phyloP scores from a whole-genome alignment of 352 stramenopile genomes.

The Plasmopara halstedii region DNA sequence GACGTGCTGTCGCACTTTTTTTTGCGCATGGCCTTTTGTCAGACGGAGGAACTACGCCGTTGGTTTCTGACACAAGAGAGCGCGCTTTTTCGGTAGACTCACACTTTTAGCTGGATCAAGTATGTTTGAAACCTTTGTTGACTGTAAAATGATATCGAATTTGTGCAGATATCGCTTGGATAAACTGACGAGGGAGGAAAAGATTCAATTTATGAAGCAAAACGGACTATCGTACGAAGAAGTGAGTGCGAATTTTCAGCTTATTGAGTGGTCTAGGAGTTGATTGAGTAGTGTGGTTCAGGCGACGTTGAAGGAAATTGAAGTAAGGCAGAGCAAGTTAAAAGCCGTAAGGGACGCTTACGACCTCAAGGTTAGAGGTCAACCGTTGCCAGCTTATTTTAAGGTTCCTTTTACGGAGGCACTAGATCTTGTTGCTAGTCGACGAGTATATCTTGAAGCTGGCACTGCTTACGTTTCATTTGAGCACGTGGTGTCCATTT shows the following conservation, averaged over 20 bases:
- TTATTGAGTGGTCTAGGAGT: neutral
- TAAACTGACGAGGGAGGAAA: constrained; percentile 85
- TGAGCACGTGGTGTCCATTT: constrained; percentile 91
- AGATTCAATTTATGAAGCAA: constrained; percentile 82
- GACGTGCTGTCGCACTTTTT: constrained; percentile 97
- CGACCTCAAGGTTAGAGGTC: constrained; percentile 38
- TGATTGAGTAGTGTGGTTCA: constrained; percentile 7
- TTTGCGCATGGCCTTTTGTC: constrained; percentile 95
- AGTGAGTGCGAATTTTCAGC: constrained; percentile 7
- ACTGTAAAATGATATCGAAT: constrained; percentile 4
- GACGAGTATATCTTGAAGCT: constrained; percentile 91
- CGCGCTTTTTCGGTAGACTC: constrained; percentile 84
- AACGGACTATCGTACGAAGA: constrained; percentile 78
- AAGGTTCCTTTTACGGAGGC: constrained; percentile 97
- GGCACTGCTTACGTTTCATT: constrained; percentile 95
- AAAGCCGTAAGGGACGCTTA: constrained; percentile 61
- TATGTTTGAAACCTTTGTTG: neutral
- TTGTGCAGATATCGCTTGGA: constrained; percentile 67
- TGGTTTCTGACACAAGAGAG: constrained; percentile 97
- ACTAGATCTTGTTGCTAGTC: constrained; percentile 83
- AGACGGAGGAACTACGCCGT: constrained; percentile 94
- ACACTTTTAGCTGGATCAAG: neutral
- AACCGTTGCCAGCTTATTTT: constrained; percentile 84
- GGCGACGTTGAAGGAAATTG: constrained; percentile 58
- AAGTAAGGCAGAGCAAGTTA: constrained; percentile 50